Percentiles rank a stretch among this genome's conserved stretches.
These are phyloP conservation scores for Fragosphaeria purpurea DNA, from an alignment of 2,329 filamentous ascomycete species.

Conservation along the genomic window DNA sequence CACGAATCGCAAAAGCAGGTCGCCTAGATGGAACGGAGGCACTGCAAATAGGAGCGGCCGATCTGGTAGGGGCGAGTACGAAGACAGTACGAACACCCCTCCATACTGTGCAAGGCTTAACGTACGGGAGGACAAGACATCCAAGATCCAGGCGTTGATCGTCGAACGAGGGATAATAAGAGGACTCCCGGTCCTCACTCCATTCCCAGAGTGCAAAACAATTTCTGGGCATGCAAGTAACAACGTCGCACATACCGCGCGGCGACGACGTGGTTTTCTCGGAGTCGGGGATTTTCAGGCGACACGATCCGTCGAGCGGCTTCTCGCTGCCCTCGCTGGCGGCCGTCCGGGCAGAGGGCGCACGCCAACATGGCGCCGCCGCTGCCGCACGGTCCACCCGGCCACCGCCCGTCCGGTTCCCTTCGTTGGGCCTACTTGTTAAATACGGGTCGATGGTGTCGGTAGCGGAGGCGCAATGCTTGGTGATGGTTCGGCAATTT, in stretches of 20 bases:
- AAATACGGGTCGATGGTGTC: slow-evolving; percentile 21
- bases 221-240: not conserved
- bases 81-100: too few species aligned
- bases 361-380: not conserved
- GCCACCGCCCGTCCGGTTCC: slow-evolving; percentile 18
- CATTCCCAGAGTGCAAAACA: too few species aligned
- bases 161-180: too few species aligned
- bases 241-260: not conserved
- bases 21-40: too few species aligned
- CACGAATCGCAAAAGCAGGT: too few species aligned
- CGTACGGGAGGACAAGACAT: too few species aligned
- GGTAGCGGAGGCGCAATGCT: slow-evolving; percentile 15
- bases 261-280: not conserved
- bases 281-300: not conserved
- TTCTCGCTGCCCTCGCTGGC: not conserved
- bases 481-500: slow-evolving; percentile 4
- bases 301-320: not conserved
- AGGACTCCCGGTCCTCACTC: too few species aligned
- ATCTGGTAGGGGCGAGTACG: too few species aligned
- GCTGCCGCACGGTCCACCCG: slow-evolving; percentile 12
- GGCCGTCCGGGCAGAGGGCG: not conserved
- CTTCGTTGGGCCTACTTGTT: slow-evolving; percentile 19
- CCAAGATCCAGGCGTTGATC: too few species aligned
- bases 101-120: too few species aligned
- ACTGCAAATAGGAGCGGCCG: too few species aligned